Evolutionary conservation across 1,139 yeast species (phyloP).

Genomic region (Suhomyces kunorum): DNA sequence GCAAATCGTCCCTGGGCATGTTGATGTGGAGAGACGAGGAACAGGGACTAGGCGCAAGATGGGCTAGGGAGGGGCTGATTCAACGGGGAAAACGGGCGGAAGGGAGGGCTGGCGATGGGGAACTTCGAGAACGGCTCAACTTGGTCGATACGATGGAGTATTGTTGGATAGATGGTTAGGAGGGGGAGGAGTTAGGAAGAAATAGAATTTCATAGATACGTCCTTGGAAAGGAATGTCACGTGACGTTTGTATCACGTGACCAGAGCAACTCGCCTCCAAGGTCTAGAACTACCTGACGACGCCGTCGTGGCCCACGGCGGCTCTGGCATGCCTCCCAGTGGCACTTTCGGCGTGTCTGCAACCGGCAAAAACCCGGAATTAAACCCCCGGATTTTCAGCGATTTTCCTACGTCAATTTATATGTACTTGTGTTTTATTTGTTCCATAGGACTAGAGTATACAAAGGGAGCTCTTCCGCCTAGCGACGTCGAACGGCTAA

Average conservation of each 20-base stretch:
- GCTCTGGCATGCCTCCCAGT: too few relatives aligned
- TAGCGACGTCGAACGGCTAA: slow-evolving; percentile 7
- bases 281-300: too few relatives aligned
- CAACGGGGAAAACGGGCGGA: not conserved
- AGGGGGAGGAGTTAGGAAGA: not conserved
- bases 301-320: too few relatives aligned
- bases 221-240: not conserved
- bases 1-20: slow-evolving; percentile 44
- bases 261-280: too few relatives aligned
- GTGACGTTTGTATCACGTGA: not conserved
- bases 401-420: not conserved
- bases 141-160: not conserved
- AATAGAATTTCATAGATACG: too few relatives aligned
- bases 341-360: too few relatives aligned
- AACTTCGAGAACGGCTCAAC: not conserved
- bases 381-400: too few relatives aligned
- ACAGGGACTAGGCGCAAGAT: not conserved
- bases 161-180: not conserved
- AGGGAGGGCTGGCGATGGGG: not conserved
- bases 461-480: slow-evolving; percentile 11
- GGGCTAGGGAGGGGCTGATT: not conserved
- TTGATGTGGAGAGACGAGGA: not conserved
- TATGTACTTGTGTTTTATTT: slow-evolving; percentile 12
- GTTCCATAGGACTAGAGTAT: slow-evolving; percentile 11
- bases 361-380: not conserved